Percentiles rank a stretch among this genome's conserved stretches.
Conservation (phyloP, 805 yeast genomes). For the Hanseniaspora jakobsenii region DNA sequence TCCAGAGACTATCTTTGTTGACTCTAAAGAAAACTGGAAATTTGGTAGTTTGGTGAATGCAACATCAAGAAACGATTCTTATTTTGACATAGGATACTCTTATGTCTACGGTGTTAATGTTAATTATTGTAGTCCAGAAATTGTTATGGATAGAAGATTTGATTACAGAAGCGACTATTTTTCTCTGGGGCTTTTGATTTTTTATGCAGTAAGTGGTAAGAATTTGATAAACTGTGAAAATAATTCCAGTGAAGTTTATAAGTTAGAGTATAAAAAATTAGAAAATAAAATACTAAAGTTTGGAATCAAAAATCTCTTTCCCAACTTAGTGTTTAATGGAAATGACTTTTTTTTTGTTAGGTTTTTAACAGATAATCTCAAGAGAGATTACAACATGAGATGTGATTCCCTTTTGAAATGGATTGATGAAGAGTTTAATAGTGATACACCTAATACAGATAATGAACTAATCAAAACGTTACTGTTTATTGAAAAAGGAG, state of each 20-base stretch:
- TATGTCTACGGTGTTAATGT: slow-evolving; percentile 21
- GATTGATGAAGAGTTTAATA: slow-evolving; percentile 16
- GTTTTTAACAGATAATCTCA: slow-evolving; percentile 38
- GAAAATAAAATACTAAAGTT: slow-evolving; percentile 34
- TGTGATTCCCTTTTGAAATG: slow-evolving; percentile 17
- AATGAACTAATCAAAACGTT: slow-evolving; percentile 21
- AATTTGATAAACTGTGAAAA: slow-evolving; percentile 40
- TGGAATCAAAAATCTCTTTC: slow-evolving; percentile 34
- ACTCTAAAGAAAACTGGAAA: slow-evolving; percentile 89
- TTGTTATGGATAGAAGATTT: slow-evolving; percentile 52
- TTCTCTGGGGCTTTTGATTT: slow-evolving; percentile 68
- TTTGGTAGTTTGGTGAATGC: slow-evolving; percentile 59
- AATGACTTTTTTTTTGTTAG: slow-evolving; percentile 11
- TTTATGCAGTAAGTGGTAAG: slow-evolving; percentile 50
- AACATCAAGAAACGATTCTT: slow-evolving; percentile 29
- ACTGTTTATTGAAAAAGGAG: slow-evolving; percentile 59
- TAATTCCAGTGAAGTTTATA: slow-evolving; percentile 44
- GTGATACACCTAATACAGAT: slow-evolving; percentile 18
- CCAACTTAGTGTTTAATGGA: slow-evolving; percentile 17
- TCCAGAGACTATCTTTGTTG: slow-evolving; percentile 67
- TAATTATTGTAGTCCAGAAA: slow-evolving; percentile 75
- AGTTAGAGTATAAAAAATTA: slow-evolving; percentile 41
- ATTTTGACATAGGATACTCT: slow-evolving; percentile 6
- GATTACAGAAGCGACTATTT: slow-evolving; percentile 68
- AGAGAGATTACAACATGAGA: slow-evolving; percentile 26